A percentile compares a stretch with the other conserved stretches of the same genome.
Evolutionary conservation across 2,329 filamentous ascomycete genomes (phyloP).

Genomic region (Fusarium cicatricum): DNA sequence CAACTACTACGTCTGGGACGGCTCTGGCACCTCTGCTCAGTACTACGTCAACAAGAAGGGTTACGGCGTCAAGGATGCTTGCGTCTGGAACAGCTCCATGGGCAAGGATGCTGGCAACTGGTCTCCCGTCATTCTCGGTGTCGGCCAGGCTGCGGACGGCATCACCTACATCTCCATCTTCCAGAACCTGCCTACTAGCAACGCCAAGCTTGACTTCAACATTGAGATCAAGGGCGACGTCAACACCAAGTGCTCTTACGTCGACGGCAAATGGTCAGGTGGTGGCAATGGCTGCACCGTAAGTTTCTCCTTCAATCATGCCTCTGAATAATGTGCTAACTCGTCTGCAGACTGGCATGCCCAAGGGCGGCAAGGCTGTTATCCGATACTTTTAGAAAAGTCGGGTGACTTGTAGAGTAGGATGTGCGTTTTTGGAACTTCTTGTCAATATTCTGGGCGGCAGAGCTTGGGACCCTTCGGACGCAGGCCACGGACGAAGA

Average conservation of each 20-base stretch:
- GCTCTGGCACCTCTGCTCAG: constrained; percentile 82
- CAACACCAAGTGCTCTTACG: constrained; percentile 67
- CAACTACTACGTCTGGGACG: constrained; percentile 81
- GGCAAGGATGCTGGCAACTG: constrained; percentile 77
- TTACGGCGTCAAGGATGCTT: constrained; percentile 70
- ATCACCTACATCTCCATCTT: constrained; percentile 84
- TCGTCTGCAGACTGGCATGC: constrained; percentile 52
- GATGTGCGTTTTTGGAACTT: constrained; percentile 45
- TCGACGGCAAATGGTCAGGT: constrained; percentile 68
- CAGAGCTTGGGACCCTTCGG: constrained; percentile 34
- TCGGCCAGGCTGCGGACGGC: constrained; percentile 71
- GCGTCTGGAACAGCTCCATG: constrained; percentile 71
- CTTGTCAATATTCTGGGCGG: constrained; percentile 47
- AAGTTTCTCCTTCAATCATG: constrained; percentile 53
- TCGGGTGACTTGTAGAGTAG: constrained; percentile 21
- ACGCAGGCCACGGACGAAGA: constrained; percentile 31
- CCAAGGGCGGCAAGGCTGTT: constrained; percentile 51
- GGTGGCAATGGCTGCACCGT: constrained; percentile 79
- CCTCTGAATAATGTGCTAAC: constrained; percentile 22
- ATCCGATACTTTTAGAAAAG: constrained; percentile 54
- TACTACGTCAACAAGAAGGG: constrained; percentile 96
- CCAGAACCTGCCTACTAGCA: constrained; percentile 80
- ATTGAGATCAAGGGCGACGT: constrained; percentile 77
- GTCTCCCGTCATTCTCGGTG: constrained; percentile 86
- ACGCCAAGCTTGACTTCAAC: constrained; percentile 76